Percentiles rank a stretch among this genome's conserved stretches.
phyloP scores from a whole-genome alignment of 306 rosid species.

The Vicia villosa region DNA sequence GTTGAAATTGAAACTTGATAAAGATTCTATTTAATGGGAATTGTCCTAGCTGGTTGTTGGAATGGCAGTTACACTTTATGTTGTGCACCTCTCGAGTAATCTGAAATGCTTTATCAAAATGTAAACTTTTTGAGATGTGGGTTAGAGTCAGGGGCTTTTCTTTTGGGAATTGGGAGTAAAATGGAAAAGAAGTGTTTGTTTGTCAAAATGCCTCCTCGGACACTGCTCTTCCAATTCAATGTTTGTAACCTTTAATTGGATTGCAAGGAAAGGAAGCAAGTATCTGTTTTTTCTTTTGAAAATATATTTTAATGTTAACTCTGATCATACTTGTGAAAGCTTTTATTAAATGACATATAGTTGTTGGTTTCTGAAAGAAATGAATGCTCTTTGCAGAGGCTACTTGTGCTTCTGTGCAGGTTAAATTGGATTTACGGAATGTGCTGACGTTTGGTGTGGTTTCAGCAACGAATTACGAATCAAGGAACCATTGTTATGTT shows the following conservation, averaged over 20 bases:
- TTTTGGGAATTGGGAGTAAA: conserved; percentile 4
- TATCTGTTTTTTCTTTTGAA: conserved; percentile 1
- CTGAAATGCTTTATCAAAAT: conserved; percentile 37
- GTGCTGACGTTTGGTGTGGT: not conserved
- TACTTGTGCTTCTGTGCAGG: conserved; percentile 20
- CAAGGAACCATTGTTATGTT: not conserved
- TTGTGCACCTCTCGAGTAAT: conserved; percentile 30
- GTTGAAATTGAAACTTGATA: conserved; percentile 13
- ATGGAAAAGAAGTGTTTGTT: not conserved
- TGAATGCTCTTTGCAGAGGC: conserved; percentile 30
- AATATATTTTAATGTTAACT: conserved; percentile 9
- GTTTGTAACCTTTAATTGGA: conserved; percentile 25
- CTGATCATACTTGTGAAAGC: conserved; percentile 5
- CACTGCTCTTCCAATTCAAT: conserved; percentile 1
- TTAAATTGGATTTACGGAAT: not conserved
- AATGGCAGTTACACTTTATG: not conserved
- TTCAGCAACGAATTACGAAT: not conserved
- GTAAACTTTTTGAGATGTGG: conserved; percentile 24
- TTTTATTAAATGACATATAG: conserved; percentile 20
- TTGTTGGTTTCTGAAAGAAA: conserved; percentile 36
- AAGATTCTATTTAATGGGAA: conserved; percentile 13
- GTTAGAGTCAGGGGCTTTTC: not conserved
- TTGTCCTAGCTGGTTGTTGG: conserved; percentile 23
- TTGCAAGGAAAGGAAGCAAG: conserved; percentile 15
- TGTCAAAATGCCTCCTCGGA: conserved; percentile 5